A percentile compares a stretch with the other conserved stretches of the same genome.
These are phyloP conservation scores for Periconia digitata DNA, from an alignment of 2,329 filamentous ascomycete genomes.

Conservation along the genomic window DNA sequence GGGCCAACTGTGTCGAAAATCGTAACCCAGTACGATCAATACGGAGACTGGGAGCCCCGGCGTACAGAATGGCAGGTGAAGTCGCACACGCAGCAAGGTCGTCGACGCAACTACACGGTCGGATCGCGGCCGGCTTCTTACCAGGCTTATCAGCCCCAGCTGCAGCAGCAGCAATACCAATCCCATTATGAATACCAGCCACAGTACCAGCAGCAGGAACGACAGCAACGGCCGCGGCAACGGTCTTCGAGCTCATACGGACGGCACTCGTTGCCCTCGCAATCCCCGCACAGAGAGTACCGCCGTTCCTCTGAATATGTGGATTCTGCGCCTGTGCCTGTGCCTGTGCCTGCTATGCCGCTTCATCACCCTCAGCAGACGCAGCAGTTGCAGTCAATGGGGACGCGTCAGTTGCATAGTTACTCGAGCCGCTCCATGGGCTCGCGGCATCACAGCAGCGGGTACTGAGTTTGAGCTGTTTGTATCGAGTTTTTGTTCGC, in stretches of 20 bases:
- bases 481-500: background rate
- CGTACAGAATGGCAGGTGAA: conserved; percentile 24
- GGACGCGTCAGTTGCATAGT: conserved; percentile 36
- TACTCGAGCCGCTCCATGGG: conserved; percentile 22
- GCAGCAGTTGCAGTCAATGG: too few species aligned
- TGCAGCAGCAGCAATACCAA: background rate
- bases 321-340: background rate
- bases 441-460: background rate
- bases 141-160: background rate
- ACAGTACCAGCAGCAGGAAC: too few species aligned
- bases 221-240: background rate
- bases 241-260: background rate
- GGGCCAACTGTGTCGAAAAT: conserved; percentile 22
- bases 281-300: too few species aligned
- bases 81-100: background rate
- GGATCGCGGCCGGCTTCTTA: background rate
- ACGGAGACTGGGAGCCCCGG: conserved; percentile 6
- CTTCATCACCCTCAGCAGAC: background rate
- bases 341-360: background rate
- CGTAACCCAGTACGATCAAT: conserved; percentile 17
- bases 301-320: background rate
- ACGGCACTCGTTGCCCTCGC: background rate
- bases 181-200: too few species aligned
- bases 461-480: too few species aligned
- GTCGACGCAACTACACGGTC: too few species aligned